Evolutionary conservation across 2,329 filamentous ascomycete species (phyloP), one percentile per base, ranked within the genome.

Genomic region (Metarhizium humberi): DNA sequence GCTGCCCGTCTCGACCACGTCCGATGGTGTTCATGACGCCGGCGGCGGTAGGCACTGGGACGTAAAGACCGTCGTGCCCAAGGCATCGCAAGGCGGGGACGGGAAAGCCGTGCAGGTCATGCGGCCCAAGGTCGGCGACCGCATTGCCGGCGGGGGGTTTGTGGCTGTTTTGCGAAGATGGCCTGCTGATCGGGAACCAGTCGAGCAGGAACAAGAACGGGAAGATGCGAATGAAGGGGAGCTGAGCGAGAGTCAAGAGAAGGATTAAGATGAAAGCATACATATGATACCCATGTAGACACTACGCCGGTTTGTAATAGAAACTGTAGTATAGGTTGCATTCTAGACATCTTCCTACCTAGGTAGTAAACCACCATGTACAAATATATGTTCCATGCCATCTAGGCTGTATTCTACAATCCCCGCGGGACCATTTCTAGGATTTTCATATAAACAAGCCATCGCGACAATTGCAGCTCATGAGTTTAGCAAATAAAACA

Each of bases 41-140:
- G 71, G 70, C 8, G 77, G 77, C 6, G 81, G 84, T 2, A 74
- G 81, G 58, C 75, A 81, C 59, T 88, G 85, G 85, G 83, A 86
- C 65, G 75, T 88, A 18, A 76, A 80, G 60, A 73, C 73, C 51
- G 78, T 75, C 2, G 58, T 64, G 50, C 66, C 68, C 4, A 69
- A 60, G 58, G 57, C 55, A 34, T 57, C 58, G 10, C 45, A 57
- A 34, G 63, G 57, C 2, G 59, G 56, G 6, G 56, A 63, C 7
- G 56, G 57, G 2, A 59, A 63, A 36, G 57, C 62, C 36, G 72
- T 72, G 3, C 67, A 72, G 50, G 66, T 75, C 10, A 73, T 75
- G 66, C 65, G 73, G 43, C 73, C 73, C 32, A 73, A 68, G 60
- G 73, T 75, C 4, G 72, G 71, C 4, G 69, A 71, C 36, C 65